Evolutionary conservation across 2,329 filamentous ascomycete species (phyloP).

Genomic region (Fusarium redolens): DNA sequence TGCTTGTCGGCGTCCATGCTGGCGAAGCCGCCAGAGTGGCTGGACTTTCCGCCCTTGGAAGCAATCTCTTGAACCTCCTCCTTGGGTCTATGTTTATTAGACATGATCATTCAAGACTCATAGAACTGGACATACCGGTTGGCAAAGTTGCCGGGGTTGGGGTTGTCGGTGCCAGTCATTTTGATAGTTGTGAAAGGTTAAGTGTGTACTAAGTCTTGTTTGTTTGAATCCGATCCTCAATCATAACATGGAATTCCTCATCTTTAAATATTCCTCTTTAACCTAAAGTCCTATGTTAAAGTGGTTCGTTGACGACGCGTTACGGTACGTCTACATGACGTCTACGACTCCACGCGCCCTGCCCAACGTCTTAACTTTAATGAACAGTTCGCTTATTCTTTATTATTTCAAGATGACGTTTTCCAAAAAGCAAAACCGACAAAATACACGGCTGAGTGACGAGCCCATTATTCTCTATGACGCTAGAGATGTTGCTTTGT

Average conservation of each 20-base stretch:
- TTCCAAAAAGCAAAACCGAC: background rate
- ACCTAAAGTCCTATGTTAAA: background rate
- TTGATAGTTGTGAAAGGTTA: background rate
- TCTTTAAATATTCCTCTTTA: background rate
- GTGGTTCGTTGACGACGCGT: background rate
- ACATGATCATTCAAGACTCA: too few species aligned
- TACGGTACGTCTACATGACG: background rate
- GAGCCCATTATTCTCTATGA: background rate
- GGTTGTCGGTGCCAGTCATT: slow-evolving; percentile 40
- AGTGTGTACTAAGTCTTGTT: background rate
- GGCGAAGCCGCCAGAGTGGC: slow-evolving; percentile 53
- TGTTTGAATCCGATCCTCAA: background rate
- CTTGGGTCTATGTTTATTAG: slow-evolving; percentile 46
- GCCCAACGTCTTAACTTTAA: background rate
- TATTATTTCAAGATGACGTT: slow-evolving; percentile 11
- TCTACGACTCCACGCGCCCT: slow-evolving; percentile 1
- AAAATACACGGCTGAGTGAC: background rate
- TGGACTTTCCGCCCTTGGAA: slow-evolving; percentile 54
- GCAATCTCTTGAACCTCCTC: slow-evolving; percentile 59
- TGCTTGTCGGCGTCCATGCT: slow-evolving; percentile 56
- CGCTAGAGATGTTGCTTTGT: background rate
- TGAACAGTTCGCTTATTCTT: background rate
- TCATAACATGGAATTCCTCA: fast-evolving
- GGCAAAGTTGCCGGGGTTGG: slow-evolving; percentile 46
- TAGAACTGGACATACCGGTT: slow-evolving; percentile 31